phyloP scores from a whole-genome alignment of 805 yeast genomes.

The Spathaspora girioi region DNA sequence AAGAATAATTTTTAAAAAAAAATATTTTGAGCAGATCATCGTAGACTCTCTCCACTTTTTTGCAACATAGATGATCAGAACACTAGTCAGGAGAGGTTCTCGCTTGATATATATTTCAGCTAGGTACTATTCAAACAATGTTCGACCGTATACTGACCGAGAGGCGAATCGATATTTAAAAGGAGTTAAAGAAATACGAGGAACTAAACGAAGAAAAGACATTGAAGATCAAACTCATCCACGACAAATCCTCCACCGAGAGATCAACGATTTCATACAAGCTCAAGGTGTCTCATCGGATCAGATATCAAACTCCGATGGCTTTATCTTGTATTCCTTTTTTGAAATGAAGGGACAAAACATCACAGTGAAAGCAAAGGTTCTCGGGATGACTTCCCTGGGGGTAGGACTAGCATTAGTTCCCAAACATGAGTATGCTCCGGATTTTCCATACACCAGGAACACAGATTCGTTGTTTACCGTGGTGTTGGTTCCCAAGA shows the following conservation, averaged over 20 bases:
- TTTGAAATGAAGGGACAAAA: not conserved
- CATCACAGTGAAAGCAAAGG: slow-evolving; percentile 13
- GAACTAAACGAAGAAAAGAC: slow-evolving; percentile 7
- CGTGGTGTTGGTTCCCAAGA: slow-evolving; percentile 33
- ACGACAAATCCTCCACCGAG: slow-evolving; percentile 2
- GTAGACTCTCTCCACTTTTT: too few species aligned
- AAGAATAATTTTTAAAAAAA: not conserved
- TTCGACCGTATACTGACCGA: not conserved
- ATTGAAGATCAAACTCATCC: slow-evolving; percentile 7
- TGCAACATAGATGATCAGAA: too few species aligned
- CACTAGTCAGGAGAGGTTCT: too few species aligned
- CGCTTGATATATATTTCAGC: too few species aligned
- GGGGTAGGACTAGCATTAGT: slow-evolving; percentile 37
- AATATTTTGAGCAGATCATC: not conserved
- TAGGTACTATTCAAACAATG: not conserved
- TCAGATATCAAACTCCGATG: not conserved
- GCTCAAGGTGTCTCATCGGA: not conserved
- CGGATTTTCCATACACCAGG: slow-evolving; percentile 1
- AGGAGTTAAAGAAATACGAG: not conserved
- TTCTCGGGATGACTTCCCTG: slow-evolving; percentile 26
- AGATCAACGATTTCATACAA: slow-evolving; percentile 5
- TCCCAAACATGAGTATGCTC: slow-evolving; percentile 17
- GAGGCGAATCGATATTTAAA: not conserved
- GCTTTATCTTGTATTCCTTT: not conserved
- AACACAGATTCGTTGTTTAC: slow-evolving; percentile 10